Percentiles rank a stretch among this genome's conserved stretches.
Evolutionary conservation across 2,329 filamentous ascomycete species (phyloP).

Genomic region (Coniochaeta pulveracea): DNA sequence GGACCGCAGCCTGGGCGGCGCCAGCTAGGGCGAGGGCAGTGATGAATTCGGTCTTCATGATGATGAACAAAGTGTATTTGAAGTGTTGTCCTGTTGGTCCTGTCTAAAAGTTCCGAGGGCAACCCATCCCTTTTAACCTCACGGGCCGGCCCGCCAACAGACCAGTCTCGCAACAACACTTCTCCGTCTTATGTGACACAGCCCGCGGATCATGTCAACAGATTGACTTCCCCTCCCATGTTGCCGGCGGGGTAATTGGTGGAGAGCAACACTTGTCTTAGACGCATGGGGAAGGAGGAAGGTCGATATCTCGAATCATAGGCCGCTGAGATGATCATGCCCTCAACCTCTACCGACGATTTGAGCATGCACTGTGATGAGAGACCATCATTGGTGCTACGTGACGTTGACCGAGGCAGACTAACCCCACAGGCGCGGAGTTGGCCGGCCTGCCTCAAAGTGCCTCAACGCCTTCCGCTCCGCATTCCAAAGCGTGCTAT

Average conservation of each 20-base stretch:
- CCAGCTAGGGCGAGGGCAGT: conserved; percentile 4
- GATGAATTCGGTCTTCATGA: conserved; percentile 4
- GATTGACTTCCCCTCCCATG: background rate
- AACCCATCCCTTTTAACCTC: background rate
- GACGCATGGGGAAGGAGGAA: conserved; percentile 3
- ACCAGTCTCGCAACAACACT: background rate
- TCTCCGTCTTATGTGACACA: conserved; percentile 3
- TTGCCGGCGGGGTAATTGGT: too few relatives aligned
- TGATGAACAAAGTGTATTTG: background rate
- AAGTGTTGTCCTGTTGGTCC: background rate
- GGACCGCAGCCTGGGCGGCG: conserved; percentile 17
- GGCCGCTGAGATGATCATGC: background rate
- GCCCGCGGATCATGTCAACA: background rate
- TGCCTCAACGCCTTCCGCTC: background rate
- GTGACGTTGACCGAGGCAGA: too few relatives aligned
- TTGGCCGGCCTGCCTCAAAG: background rate
- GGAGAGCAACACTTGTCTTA: too few relatives aligned
- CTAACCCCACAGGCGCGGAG: background rate
- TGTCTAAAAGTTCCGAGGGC: too few relatives aligned
- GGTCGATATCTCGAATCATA: background rate
- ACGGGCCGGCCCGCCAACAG: conserved; percentile 1
- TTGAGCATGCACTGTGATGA: too few relatives aligned
- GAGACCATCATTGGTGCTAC: too few relatives aligned
- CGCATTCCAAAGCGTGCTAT: background rate
- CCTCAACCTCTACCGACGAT: background rate